These are phyloP conservation scores for Deakozyma indianensis DNA, from an alignment of 805 yeast genomes.

Conservation along the genomic window DNA sequence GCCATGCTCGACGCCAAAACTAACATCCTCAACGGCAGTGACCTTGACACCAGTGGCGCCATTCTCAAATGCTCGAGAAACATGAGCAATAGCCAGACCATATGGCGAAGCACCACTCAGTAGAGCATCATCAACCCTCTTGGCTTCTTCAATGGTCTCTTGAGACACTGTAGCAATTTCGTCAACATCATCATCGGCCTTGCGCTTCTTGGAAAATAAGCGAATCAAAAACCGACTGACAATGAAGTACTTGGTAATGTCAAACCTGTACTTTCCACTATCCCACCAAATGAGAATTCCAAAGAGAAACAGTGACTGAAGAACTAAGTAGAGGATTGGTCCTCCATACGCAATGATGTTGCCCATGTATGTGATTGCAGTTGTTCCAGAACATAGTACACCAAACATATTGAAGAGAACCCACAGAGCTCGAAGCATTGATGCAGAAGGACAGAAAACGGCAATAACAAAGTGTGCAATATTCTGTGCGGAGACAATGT, in stretches of 20 bases:
- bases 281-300: slow-evolving; percentile 21
- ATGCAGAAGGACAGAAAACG: slow-evolving; percentile 17
- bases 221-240: no score
- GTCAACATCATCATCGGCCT: neutral
- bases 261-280: slow-evolving; percentile 17
- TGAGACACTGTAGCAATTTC: neutral
- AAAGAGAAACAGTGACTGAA: slow-evolving; percentile 14
- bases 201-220: neutral
- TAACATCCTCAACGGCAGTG: slow-evolving; percentile 18
- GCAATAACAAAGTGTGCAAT: slow-evolving; percentile 19
- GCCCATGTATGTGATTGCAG: slow-evolving; percentile 16
- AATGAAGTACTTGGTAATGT: neutral
- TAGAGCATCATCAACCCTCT: neutral
- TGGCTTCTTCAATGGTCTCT: neutral
- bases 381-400: slow-evolving; percentile 13
- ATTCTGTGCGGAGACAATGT: slow-evolving; percentile 12
- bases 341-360: slow-evolving; percentile 21
- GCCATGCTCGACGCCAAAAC: slow-evolving; percentile 19
- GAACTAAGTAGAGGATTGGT: slow-evolving; percentile 19
- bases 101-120: neutral
- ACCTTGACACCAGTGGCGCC: neutral
- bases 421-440: slow-evolving; percentile 18
- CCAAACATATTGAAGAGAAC: slow-evolving; percentile 21
- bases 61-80: neutral
- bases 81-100: neutral